These are phyloP conservation scores for Fistulinella cinereoalba DNA, from an alignment of 1,284 basidiomycete species.

Conservation along the genomic window DNA sequence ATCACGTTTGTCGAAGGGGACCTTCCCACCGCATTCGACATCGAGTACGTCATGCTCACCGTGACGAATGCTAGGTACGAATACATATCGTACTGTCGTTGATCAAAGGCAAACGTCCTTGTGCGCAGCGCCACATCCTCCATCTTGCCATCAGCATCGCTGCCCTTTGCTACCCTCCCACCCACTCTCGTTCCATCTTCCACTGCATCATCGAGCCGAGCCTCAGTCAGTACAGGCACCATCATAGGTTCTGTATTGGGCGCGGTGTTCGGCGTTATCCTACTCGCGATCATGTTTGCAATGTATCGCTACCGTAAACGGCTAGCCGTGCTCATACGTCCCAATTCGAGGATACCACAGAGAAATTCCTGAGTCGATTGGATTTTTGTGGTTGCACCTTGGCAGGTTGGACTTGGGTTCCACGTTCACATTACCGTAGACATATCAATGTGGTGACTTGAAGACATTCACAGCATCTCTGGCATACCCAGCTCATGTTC, in stretches of 20 bases:
- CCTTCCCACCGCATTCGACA: constrained; percentile 36
- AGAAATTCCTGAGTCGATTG: constrained; percentile 1
- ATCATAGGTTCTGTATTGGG: constrained; percentile 17
- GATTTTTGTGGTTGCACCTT: too few relatives aligned
- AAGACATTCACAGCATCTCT: too few relatives aligned
- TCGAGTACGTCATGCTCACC: constrained; percentile 41
- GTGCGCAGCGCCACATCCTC: constrained; percentile 36
- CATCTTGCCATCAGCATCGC: constrained; percentile 40
- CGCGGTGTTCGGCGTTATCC: constrained; percentile 11
- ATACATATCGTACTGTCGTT: not conserved
- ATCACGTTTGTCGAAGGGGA: constrained; percentile 40
- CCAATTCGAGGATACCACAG: not conserved
- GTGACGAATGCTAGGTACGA: constrained; percentile 42
- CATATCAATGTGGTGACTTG: too few relatives aligned
- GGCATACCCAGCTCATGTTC: too few relatives aligned
- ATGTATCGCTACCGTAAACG: constrained; percentile 6
- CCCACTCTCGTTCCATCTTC: constrained; percentile 31
- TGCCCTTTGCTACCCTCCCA: constrained; percentile 40
- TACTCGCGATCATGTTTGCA: constrained; percentile 1
- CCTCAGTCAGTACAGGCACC: constrained; percentile 1
- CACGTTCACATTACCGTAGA: too few relatives aligned
- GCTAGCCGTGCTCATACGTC: not conserved
- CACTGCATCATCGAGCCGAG: constrained; percentile 11
- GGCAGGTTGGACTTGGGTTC: too few relatives aligned
- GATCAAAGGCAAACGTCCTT: not conserved